These are phyloP conservation scores for Serendipita indica DNA, from an alignment of 768 basidiomycete genomes.

Conservation along the genomic window DNA sequence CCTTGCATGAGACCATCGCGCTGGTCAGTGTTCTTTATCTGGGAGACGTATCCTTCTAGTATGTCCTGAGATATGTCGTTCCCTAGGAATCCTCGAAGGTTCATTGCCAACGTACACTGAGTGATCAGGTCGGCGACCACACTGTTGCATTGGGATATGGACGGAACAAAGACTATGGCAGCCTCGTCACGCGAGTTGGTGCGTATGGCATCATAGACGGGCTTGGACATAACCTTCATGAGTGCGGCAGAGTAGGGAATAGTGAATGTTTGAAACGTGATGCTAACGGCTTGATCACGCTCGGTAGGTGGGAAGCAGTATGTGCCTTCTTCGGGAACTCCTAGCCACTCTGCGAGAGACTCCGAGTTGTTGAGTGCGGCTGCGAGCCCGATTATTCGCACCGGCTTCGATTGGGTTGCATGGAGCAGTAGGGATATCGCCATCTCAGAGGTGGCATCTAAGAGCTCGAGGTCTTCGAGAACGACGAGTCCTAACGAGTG, in stretches of 20 bases:
- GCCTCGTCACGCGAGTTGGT: slow-evolving; percentile 30
- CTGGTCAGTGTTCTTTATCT: slow-evolving; percentile 47
- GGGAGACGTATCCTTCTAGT: slow-evolving; percentile 42
- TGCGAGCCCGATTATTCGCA: slow-evolving; percentile 65
- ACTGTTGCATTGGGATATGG: slow-evolving; percentile 53
- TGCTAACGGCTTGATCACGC: slow-evolving; percentile 62
- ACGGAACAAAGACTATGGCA: slow-evolving; percentile 79
- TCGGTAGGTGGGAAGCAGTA: slow-evolving; percentile 71
- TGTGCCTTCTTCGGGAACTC: slow-evolving; percentile 44
- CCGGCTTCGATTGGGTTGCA: slow-evolving; percentile 42
- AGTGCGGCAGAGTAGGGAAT: slow-evolving; percentile 76
- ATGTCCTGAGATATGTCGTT: slow-evolving; percentile 33
- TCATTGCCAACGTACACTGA: slow-evolving; percentile 64
- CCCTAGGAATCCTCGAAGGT: slow-evolving; percentile 53
- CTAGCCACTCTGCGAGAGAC: slow-evolving; percentile 74
- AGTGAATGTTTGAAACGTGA: slow-evolving; percentile 61
- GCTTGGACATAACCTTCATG: slow-evolving; percentile 85
- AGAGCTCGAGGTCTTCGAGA: slow-evolving; percentile 72
- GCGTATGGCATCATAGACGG: slow-evolving; percentile 63
- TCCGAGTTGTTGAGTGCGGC: slow-evolving; percentile 65
- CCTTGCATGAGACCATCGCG: slow-evolving; percentile 68
- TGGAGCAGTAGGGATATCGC: slow-evolving; percentile 57
- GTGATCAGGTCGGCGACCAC: slow-evolving; percentile 78
- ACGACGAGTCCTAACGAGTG: slow-evolving; percentile 48
- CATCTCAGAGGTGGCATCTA: slow-evolving; percentile 72